These are phyloP conservation scores for Alectoria sarmentosa DNA, from an alignment of 495 filamentous ascomycete species.

Conservation along the genomic window DNA sequence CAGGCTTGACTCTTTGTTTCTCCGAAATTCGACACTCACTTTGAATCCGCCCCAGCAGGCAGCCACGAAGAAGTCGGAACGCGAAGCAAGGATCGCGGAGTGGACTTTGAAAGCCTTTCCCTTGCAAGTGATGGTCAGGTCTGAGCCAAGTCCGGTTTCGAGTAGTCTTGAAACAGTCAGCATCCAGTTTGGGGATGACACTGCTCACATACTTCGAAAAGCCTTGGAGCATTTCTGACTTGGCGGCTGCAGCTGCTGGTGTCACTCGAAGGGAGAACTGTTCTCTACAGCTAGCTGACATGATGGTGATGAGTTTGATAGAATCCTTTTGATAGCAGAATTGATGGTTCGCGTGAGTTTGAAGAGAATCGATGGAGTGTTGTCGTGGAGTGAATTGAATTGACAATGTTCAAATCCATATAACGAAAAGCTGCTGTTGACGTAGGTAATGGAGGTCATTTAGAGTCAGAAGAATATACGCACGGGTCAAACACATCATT, in stretches of 20 bases:
- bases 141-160: not conserved
- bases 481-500: no score
- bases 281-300: not conserved
- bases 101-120: constrained; percentile 1
- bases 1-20: not conserved
- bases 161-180: not conserved
- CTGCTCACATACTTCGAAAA: not conserved
- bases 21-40: not conserved
- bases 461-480: no score
- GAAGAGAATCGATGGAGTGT: no score
- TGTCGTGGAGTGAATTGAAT: no score
- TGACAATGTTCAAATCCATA: no score
- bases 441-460: no score
- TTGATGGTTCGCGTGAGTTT: no score
- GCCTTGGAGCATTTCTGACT: not conserved
- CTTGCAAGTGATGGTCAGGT: not conserved
- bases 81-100: not conserved
- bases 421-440: no score
- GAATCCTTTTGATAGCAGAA: no score
- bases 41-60: constrained; percentile 13
- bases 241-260: not conserved
- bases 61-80: constrained; percentile 11
- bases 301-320: not conserved
- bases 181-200: not conserved
- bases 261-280: not conserved